Evolutionary conservation across 2,329 filamentous ascomycete genomes (phyloP).

Genomic region (Diaporthe capsici): DNA sequence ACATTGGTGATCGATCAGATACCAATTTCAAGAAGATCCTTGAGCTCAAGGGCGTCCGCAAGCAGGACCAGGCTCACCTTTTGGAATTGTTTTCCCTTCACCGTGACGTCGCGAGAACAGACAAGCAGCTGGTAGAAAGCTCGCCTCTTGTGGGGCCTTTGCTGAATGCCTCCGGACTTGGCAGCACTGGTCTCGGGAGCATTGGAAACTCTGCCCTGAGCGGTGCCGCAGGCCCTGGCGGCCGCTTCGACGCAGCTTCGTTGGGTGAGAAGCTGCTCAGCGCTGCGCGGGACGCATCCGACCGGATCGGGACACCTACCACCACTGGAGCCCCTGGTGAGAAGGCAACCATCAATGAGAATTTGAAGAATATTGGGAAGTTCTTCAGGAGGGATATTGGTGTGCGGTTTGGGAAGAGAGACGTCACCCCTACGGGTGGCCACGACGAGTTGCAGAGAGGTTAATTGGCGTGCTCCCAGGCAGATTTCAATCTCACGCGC

Average conservation of each 20-base stretch:
- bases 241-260: conserved; percentile 82
- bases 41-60: conserved; percentile 93
- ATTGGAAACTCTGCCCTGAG: conserved; percentile 56
- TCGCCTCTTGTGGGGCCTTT: conserved; percentile 81
- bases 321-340: conserved; percentile 57
- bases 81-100: conserved; percentile 88
- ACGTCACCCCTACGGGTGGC: conserved; percentile 55
- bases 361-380: conserved; percentile 94
- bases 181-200: conserved; percentile 48
- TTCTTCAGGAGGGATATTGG: conserved; percentile 94
- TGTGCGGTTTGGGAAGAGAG: conserved; percentile 77
- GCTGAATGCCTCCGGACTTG: conserved; percentile 60
- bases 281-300: conserved; percentile 86
- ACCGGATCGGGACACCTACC: conserved; percentile 77
- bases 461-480: not conserved
- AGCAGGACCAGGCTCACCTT: conserved; percentile 84
- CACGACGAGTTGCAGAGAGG: conserved; percentile 41
- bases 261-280: conserved; percentile 91
- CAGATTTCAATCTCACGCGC: not conserved
- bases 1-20: conserved; percentile 94
- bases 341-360: conserved; percentile 87
- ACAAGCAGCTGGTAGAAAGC: conserved; percentile 78
- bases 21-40: conserved; percentile 96
- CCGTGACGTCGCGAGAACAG: conserved; percentile 79
- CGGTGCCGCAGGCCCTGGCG: conserved; percentile 55